Percentiles rank a stretch among this genome's conserved stretches.
Evolutionary conservation across 2,329 filamentous ascomycete genomes (phyloP).

Genomic region (Blumeria graminis): DNA sequence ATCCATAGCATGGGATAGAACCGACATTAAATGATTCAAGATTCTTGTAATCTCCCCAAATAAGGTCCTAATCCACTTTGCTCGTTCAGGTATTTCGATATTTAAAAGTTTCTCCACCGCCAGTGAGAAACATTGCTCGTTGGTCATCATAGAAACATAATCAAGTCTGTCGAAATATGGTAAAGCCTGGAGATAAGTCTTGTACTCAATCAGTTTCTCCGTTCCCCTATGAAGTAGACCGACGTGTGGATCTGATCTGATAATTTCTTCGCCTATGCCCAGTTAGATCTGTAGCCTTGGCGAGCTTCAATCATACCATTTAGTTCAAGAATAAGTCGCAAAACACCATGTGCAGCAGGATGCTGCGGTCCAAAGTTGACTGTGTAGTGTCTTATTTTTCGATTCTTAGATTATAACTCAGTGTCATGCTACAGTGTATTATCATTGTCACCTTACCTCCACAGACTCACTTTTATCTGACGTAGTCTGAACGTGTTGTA

Average conservation of each 20-base stretch:
- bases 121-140: conserved; percentile 90
- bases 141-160: conserved; percentile 99
- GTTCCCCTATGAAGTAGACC: conserved; percentile 89
- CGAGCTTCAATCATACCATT: background rate
- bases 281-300: background rate
- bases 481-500: conserved; percentile 6
- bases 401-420: conserved; percentile 17
- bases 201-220: conserved; percentile 99
- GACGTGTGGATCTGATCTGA: conserved; percentile 90
- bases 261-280: conserved; percentile 53
- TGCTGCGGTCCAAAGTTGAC: conserved; percentile 99
- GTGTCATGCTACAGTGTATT: background rate
- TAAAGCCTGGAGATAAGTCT: conserved; percentile 92
- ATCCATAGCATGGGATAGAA: conserved; percentile 95
- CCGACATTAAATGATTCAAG: conserved; percentile 94
- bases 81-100: conserved; percentile 79
- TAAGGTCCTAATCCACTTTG: conserved; percentile 89
- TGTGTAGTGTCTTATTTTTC: conserved; percentile 96
- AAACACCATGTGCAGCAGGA: conserved; percentile 90
- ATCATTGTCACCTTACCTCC: background rate
- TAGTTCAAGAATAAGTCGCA: conserved; percentile 59
- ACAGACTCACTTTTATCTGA: background rate
- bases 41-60: conserved; percentile 89
- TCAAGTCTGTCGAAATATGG: conserved; percentile 98
- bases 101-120: conserved; percentile 97